phyloP scores from a whole-genome alignment of 768 basidiomycete genomes.

The Tylopilus balloui region DNA sequence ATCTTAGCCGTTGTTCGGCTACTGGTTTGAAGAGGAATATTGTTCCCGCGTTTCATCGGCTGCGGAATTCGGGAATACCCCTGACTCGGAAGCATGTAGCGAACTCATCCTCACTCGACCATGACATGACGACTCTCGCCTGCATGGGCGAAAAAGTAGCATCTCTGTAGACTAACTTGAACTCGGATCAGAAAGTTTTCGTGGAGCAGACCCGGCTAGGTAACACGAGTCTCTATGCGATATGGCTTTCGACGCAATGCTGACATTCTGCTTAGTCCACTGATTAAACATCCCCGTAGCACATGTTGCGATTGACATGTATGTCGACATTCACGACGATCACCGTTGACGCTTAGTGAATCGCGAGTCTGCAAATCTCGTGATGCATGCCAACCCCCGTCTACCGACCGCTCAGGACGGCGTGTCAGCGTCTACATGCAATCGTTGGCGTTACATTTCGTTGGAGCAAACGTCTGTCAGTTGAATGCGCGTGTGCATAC shows the following conservation, averaged over 20 bases:
- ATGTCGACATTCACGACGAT: background rate
- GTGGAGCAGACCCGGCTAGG: conserved; percentile 2
- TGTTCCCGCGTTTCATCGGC: conserved; percentile 15
- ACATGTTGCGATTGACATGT: conserved; percentile 39
- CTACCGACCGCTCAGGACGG: conserved; percentile 37
- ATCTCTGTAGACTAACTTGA: conserved; percentile 1
- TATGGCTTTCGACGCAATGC: conserved; percentile 30
- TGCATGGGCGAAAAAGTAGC: too few species aligned
- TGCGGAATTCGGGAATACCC: background rate
- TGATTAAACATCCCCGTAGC: conserved; percentile 9
- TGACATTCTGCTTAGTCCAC: conserved; percentile 29
- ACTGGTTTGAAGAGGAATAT: conserved; percentile 10
- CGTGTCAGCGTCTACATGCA: conserved; percentile 48
- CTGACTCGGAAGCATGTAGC: too few species aligned
- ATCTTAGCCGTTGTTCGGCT: background rate
- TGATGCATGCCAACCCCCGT: background rate
- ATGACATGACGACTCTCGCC: conserved; percentile 9
- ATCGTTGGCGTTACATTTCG: conserved; percentile 57
- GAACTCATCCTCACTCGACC: background rate
- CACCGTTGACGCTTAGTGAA: background rate
- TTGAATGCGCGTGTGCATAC: too few species aligned
- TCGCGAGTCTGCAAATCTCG: conserved; percentile 27
- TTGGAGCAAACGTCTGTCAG: conserved; percentile 47
- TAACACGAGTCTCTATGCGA: conserved; percentile 15
- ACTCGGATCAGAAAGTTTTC: background rate